A percentile compares a stretch with the other conserved stretches of the same genome.
phyloP scores from a whole-genome alignment of 2,329 filamentous ascomycete genomes.

The Chaetomium olivaceum region DNA sequence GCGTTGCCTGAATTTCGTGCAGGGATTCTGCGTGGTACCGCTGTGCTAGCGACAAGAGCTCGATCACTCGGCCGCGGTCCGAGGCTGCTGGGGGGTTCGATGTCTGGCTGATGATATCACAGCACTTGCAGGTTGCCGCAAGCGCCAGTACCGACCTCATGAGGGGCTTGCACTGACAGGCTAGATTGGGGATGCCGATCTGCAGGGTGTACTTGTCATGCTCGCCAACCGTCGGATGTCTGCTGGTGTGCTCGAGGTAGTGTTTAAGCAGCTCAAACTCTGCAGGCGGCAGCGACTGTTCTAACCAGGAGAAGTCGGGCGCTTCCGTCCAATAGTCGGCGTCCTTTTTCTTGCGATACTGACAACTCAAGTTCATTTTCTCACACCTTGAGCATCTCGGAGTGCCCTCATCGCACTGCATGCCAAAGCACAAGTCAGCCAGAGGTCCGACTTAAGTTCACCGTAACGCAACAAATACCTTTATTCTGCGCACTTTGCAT shows the following conservation, averaged over 20 bases:
- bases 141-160: constrained; percentile 47
- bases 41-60: constrained; percentile 39
- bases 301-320: constrained; percentile 19
- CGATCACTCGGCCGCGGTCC: constrained; percentile 35
- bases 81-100: not conserved
- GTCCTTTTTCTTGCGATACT: constrained; percentile 33
- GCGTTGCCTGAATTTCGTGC: constrained; percentile 39
- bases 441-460: not conserved
- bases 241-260: constrained; percentile 46
- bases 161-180: constrained; percentile 42
- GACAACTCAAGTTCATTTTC: constrained; percentile 36
- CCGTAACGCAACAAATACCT: constrained; percentile 31
- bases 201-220: constrained; percentile 45
- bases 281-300: constrained; percentile 29
- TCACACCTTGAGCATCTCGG: constrained; percentile 40
- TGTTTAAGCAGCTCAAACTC: constrained; percentile 45
- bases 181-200: constrained; percentile 46
- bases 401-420: constrained; percentile 40
- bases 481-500: constrained; percentile 41
- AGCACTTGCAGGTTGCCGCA: constrained; percentile 44
- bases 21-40: constrained; percentile 43
- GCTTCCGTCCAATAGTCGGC: constrained; percentile 8
- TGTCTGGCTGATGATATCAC: constrained; percentile 36
- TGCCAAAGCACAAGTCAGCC: not conserved
- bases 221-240: constrained; percentile 39